Percentiles rank a stretch among this genome's conserved stretches.
Evolutionary conservation across 2,329 filamentous ascomycete species (phyloP).

Genomic region (Drechmeria coniospora): DNA sequence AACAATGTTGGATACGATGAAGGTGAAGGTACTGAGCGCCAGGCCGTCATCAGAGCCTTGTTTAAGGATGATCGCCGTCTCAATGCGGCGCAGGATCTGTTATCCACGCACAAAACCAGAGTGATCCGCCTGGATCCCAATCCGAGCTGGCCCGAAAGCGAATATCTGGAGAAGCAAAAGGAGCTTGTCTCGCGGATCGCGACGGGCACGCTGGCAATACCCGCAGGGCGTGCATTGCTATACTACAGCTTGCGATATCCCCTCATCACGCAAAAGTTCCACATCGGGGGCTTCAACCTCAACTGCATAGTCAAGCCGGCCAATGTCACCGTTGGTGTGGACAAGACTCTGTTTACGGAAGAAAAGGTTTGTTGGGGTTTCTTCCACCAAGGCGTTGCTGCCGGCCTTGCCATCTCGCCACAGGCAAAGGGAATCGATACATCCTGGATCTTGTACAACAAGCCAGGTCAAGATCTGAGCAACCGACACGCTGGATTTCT

Average conservation of each 20-base stretch:
- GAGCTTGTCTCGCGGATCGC: conserved; percentile 76
- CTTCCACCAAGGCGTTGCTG: conserved; percentile 92
- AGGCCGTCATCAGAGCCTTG: conserved; percentile 68
- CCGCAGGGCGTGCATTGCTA: conserved; percentile 72
- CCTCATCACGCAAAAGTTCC: conserved; percentile 80
- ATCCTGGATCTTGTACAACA: conserved; percentile 98
- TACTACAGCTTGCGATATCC: conserved; percentile 80
- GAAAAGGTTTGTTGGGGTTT: conserved; percentile 98
- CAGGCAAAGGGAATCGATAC: conserved; percentile 90
- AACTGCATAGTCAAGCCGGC: conserved; percentile 84
- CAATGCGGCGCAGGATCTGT: conserved; percentile 66
- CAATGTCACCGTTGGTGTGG: conserved; percentile 85
- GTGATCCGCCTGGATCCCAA: conserved; percentile 62
- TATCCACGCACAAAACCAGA: conserved; percentile 74
- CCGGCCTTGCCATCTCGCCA: conserved; percentile 77
- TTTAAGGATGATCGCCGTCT: conserved; percentile 86
- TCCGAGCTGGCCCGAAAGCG: conserved; percentile 67
- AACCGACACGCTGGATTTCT: conserved; percentile 95
- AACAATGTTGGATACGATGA: conserved; percentile 52
- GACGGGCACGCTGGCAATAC: conserved; percentile 73
- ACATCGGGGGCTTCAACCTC: conserved; percentile 79
- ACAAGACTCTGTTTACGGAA: conserved; percentile 74
- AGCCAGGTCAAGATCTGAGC: conserved; percentile 69
- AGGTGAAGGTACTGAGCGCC: conserved; percentile 68
- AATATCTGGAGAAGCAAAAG: conserved; percentile 85